Conservation (phyloP, 495 filamentous ascomycete species). For the Bryoglossum gracile region DNA sequence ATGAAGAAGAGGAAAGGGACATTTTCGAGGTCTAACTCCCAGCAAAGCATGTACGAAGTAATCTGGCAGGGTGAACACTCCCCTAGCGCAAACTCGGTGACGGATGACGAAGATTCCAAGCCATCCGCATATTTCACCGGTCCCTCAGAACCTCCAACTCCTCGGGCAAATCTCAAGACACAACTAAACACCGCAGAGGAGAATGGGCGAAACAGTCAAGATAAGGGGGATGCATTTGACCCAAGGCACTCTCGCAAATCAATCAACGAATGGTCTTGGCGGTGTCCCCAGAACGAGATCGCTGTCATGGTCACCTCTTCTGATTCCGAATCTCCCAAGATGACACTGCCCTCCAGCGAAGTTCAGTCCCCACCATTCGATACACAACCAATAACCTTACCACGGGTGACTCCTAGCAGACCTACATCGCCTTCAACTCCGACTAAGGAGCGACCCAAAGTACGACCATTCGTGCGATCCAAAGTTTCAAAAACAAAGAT, state of each 20-base stretch:
- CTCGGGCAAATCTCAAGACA: no score
- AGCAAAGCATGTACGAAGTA: constrained; percentile 15
- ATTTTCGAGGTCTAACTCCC: neutral
- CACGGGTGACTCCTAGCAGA: no score
- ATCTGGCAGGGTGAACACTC: constrained; percentile 12
- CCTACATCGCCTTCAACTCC: neutral
- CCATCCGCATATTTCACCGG: neutral
- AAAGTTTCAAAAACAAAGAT: neutral
- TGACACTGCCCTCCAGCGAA: neutral
- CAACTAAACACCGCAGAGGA: neutral
- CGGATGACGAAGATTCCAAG: constrained; percentile 5
- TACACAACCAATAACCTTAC: neutral
- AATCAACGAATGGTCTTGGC: constrained; percentile 8
- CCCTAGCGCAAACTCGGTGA: neutral
- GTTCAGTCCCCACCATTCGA: neutral
- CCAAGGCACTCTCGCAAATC: constrained; percentile 8
- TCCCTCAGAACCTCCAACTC: neutral
- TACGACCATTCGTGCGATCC: neutral
- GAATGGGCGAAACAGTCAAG: neutral
- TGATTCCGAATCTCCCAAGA: neutral
- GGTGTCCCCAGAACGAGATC: constrained; percentile 8
- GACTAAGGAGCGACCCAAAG: neutral
- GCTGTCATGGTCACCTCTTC: constrained; percentile 1
- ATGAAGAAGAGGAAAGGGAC: neutral
- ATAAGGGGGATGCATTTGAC: constrained; percentile 10